Evolutionary conservation across 352 stramenopile species (phyloP).

Genomic region (Elongisporangium senticosum): DNA sequence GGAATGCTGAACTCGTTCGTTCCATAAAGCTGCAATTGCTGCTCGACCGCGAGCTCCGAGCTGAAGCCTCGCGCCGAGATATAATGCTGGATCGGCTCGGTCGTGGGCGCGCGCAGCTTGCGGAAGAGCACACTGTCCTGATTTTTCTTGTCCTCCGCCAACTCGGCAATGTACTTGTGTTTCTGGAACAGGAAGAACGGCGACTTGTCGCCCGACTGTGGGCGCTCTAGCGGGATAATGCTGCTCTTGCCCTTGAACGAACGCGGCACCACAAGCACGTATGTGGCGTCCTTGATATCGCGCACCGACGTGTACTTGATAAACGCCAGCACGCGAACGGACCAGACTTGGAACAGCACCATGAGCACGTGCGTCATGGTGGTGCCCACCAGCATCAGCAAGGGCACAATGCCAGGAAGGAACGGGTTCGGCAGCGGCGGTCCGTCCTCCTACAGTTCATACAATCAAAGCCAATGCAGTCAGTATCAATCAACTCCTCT

Average conservation of each 20-base stretch:
- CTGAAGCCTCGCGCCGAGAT: slow-evolving; percentile 38
- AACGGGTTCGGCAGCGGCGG: slow-evolving; percentile 87
- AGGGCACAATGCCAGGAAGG: slow-evolving; percentile 83
- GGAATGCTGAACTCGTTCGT: slow-evolving; percentile 95
- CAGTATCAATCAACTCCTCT: background rate
- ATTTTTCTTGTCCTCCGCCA: slow-evolving; percentile 37
- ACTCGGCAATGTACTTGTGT: slow-evolving; percentile 81
- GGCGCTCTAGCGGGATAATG: slow-evolving; percentile 62
- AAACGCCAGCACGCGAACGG: slow-evolving; percentile 65
- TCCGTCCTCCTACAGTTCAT: slow-evolving; percentile 29
- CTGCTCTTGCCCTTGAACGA: slow-evolving; percentile 86
- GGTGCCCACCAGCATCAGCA: slow-evolving; percentile 81
- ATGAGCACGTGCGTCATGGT: slow-evolving; percentile 83
- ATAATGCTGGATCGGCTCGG: slow-evolving; percentile 60
- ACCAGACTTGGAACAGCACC: slow-evolving; percentile 87
- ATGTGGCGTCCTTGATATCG: slow-evolving; percentile 55
- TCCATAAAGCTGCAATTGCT: slow-evolving; percentile 68
- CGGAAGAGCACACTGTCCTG: slow-evolving; percentile 68
- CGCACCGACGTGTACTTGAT: slow-evolving; percentile 82
- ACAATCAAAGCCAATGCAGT: background rate
- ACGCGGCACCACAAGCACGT: slow-evolving; percentile 77
- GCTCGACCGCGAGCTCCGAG: slow-evolving; percentile 32
- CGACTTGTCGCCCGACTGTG: slow-evolving; percentile 23
- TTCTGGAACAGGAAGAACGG: slow-evolving; percentile 87
- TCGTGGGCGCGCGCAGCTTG: slow-evolving; percentile 71